phyloP scores from a whole-genome alignment of 2,329 filamentous ascomycete species.

The Pseudogymnoascus sp. region DNA sequence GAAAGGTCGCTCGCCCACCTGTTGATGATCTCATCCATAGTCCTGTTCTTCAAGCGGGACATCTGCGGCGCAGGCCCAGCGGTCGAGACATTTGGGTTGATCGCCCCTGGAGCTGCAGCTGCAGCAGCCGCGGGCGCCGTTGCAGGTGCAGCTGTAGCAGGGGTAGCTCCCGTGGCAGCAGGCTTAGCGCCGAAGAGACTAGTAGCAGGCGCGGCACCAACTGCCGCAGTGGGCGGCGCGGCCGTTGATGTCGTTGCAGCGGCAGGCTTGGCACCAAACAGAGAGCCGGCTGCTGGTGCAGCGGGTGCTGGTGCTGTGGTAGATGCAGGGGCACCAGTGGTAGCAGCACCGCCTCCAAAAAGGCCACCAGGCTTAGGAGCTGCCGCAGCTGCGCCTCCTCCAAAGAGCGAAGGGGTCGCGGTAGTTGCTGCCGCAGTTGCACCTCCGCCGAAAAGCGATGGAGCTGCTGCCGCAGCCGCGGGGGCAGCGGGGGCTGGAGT shows the following conservation, averaged over 20 bases:
- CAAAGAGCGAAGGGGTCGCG: slow-evolving; percentile 14
- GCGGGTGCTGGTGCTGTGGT: slow-evolving; percentile 12
- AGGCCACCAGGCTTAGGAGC: slow-evolving; percentile 3
- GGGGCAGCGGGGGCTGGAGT: slow-evolving; percentile 11
- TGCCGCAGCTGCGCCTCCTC: background rate
- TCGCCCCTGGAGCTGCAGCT: slow-evolving; percentile 18
- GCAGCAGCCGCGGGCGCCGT: slow-evolving; percentile 14
- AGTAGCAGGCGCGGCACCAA: slow-evolving; percentile 7
- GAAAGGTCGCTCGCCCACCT: slow-evolving; percentile 92
- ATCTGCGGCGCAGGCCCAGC: slow-evolving; percentile 74
- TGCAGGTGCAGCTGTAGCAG: slow-evolving; percentile 24
- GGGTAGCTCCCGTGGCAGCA: slow-evolving; percentile 17
- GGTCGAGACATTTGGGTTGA: slow-evolving; percentile 60
- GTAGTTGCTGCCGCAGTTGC: background rate
- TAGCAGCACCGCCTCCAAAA: slow-evolving; percentile 7
- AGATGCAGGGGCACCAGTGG: slow-evolving; percentile 20
- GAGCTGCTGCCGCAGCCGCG: background rate
- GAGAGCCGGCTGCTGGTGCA: slow-evolving; percentile 21
- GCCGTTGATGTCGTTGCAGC: slow-evolving; percentile 21
- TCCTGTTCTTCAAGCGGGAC: slow-evolving; percentile 92
- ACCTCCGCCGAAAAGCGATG: slow-evolving; percentile 14
- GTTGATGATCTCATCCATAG: slow-evolving; percentile 97
- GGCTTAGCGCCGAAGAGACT: slow-evolving; percentile 28
- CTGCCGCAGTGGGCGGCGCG: slow-evolving; percentile 1
- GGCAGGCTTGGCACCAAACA: slow-evolving; percentile 18